A percentile compares a stretch with the other conserved stretches of the same genome.
Evolutionary conservation across 2,329 filamentous ascomycete species (phyloP).

Genomic region (Phialophora verrucosa): DNA sequence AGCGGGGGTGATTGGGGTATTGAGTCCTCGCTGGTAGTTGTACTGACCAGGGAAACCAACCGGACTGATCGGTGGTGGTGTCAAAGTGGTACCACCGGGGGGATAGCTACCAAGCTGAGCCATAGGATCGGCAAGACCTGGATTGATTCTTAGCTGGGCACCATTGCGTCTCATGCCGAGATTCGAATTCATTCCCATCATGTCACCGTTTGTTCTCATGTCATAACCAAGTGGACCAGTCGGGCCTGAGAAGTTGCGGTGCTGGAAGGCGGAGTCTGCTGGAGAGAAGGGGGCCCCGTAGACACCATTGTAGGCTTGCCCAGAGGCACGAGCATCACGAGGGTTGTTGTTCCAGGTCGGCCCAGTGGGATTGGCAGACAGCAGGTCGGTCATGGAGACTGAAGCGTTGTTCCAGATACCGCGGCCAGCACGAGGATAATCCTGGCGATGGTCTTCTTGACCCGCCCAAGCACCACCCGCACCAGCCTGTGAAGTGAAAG

Average conservation of each 20-base stretch:
- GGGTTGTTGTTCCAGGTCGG: conserved; percentile 25
- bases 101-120: conserved; percentile 28
- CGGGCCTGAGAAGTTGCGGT: conserved; percentile 29
- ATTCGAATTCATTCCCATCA: conserved; percentile 26
- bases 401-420: conserved; percentile 42
- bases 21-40: conserved; percentile 37
- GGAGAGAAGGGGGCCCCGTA: conserved; percentile 34
- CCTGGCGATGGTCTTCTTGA: conserved; percentile 53
- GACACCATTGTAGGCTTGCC: conserved; percentile 33
- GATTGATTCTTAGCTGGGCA: conserved; percentile 33
- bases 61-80: conserved; percentile 35
- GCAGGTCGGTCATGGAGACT: conserved; percentile 28
- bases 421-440: conserved; percentile 46
- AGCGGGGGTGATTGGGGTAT: conserved; percentile 32
- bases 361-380: conserved; percentile 30
- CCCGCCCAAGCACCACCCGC: conserved; percentile 49
- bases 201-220: conserved; percentile 28
- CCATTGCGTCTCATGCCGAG: conserved; percentile 34
- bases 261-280: conserved; percentile 31
- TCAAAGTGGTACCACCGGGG: conserved; percentile 27
- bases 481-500: conserved; percentile 50
- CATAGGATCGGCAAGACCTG: conserved; percentile 30
- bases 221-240: conserved; percentile 31
- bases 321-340: conserved; percentile 34
- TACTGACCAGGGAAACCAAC: conserved; percentile 30